A percentile compares a stretch with the other conserved stretches of the same genome.
phyloP scores from a whole-genome alignment of 2,329 filamentous ascomycete genomes.

The Fusarium torreyae region DNA sequence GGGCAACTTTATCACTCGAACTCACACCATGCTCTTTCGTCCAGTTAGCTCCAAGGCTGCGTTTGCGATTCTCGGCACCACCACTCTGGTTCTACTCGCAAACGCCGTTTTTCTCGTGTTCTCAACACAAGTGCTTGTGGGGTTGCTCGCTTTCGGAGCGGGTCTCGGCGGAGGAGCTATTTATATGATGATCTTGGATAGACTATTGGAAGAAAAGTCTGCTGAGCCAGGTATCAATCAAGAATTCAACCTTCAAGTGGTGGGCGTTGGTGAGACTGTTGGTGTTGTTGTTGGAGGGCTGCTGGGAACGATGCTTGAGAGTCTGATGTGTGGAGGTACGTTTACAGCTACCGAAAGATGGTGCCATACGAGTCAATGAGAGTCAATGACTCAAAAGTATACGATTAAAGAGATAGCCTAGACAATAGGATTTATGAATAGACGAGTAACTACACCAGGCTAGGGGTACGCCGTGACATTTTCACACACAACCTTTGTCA shows the following conservation, averaged over 20 bases:
- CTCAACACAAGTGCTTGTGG: constrained; percentile 41
- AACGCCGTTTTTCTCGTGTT: constrained; percentile 47
- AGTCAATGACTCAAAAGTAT: too few species aligned
- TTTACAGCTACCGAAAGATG: constrained; percentile 42
- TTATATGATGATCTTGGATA: constrained; percentile 48
- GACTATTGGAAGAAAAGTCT: constrained; percentile 40
- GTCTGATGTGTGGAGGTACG: constrained; percentile 39
- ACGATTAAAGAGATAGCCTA: neutral
- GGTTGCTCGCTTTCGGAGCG: constrained; percentile 47
- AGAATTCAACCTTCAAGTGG: constrained; percentile 51
- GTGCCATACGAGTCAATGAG: constrained; percentile 47
- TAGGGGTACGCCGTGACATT: neutral
- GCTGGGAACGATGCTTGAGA: constrained; percentile 47
- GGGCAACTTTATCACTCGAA: constrained; percentile 49
- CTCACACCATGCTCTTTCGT: constrained; percentile 41
- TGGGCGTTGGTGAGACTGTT: constrained; percentile 50
- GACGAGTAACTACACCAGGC: neutral
- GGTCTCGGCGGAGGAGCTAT: constrained; percentile 52
- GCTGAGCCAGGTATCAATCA: constrained; percentile 35
- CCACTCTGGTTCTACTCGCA: constrained; percentile 29
- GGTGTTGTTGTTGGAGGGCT: constrained; percentile 50
- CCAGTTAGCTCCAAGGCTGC: constrained; percentile 25
- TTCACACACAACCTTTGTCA: neutral
- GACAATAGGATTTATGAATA: constrained; percentile 1
- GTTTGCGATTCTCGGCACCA: constrained; percentile 21